Base-by-base conservation (phyloP, 2,329 filamentous ascomycete genomes). In the Penicillium sp. region DNA sequence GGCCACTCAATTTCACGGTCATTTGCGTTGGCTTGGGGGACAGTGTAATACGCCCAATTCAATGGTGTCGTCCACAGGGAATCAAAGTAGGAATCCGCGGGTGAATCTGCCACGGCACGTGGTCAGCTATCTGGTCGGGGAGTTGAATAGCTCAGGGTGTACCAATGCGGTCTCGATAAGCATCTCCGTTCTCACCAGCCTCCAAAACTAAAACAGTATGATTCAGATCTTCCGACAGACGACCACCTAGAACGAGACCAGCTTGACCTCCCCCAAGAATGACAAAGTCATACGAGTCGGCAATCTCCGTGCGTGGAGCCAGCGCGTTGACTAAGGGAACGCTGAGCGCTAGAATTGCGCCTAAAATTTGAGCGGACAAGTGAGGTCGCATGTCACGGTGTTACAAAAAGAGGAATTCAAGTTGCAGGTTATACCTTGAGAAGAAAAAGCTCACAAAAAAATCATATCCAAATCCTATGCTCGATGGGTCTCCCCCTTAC, bases 211-310 rank as follows among this genome's bases (percentile, higher is more conserved):
- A 62, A 1, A 71, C 66, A 2, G 67, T 69, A 42, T 69, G 61
- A n/a, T 69, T 70, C 1, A 53, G 54, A 46, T 78, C 65, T 50
- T 80, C 75, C 1, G 78, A 74, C 3, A 84, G 53, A 24, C 65
- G 61, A 33, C 49, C 58, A 28, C 65, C 65, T 10, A 83, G 67
- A 1, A 73, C 74, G n/a, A 83, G 69, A 15, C 81, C 81, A 13
- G 79, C 79, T 6, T 79, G 82, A 6, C 81, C 81, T 33, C 81
- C 81, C 29, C 81, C 81, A 21, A 82, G 66, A 51, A 84, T 63
- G 36, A 82, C 57, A 52, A 68, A 67, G 45, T 68, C 65, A 29
- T 67, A 68, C 3, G 63, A 56, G 39, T 68, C 62, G 2, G 52
- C 49, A 42, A 70, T 65, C 53, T 65, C 42, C 36, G 65, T 61